Evolutionary conservation across 2,329 filamentous ascomycete genomes (phyloP), one percentile per base, ranked within the genome.

Genomic region (Ceratocystis colombiana): DNA sequence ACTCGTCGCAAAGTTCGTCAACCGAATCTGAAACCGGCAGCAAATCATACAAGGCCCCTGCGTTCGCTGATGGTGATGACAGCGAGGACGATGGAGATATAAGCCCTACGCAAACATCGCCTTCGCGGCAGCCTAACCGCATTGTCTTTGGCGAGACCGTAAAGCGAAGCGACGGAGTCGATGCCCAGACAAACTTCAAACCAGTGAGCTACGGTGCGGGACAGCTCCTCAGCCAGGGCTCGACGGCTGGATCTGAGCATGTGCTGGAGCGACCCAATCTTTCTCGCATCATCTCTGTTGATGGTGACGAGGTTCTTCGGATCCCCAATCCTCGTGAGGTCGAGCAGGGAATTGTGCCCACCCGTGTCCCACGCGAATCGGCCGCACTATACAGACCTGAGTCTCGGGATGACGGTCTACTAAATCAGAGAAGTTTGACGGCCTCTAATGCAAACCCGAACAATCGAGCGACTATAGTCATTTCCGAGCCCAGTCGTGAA

Each of bases 301-400:
- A 85, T 69, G 86, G 88, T 66, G 87, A 85, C 64, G 85, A 86
- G 44, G 85, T 91, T 0, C 77, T 97, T 55, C 87, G 90, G 50
- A 97, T 99, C 71, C 94, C 94, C 0, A 92, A 92, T 22, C 94
- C 94, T 0, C 82, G 92, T 71, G 94, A 97, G 72, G 92, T 88
- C 62, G 94, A 99, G 71, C 84, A 85, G 63, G 94, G 93, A 30
- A 81, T 90, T 68, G 79, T 86, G 8, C 92, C 92, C 1, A 78
- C 79, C 66, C 77, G 79, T 37, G 75, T 85, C 1, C 65, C 25
- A n/a, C 59, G 64, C n/a, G 61, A 63, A 22, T 66, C 64, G 5
- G 44, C 53, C 10, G 61, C 67, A 8, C 22, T 41, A 1, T 30
- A 25, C 5, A 45, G 67, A 2, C 50, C 64, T n/a, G 67, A 68